Evolutionary conservation across 2,329 filamentous ascomycete genomes (phyloP), one percentile per base, ranked within the genome.

Genomic region (Monilinia aucupariae): DNA sequence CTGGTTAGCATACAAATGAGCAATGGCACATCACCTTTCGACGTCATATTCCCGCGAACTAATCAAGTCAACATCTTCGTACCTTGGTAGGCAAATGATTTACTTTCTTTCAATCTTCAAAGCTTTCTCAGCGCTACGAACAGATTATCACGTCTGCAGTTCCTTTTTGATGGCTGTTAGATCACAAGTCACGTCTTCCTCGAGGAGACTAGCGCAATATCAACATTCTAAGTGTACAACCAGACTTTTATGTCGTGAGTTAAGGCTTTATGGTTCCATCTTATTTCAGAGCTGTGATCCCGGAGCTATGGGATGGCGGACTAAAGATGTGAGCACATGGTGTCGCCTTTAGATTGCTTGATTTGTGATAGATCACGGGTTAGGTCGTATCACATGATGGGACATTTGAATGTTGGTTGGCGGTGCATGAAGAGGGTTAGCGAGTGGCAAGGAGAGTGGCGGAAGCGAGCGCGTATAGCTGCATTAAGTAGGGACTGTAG

Each of bases 321-420:
- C 81, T 83, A 83, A 80, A 78, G 80, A 79, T 78, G 77, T 70
- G 80, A 80, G 76, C 75, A 83, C 79, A 82, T 74, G 34, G 17
- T 51, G 17, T 49, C 25, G n/a, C n/a, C n/a, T n/a, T n/a, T n/a
- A n/a, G n/a, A 10, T 25, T 12, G 20, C 13, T 22, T 22, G 13
- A 12, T 34, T 25, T 30, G n/a, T 58, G 30, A 34, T 20, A 20
- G 41, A 32, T 25, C n/a, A 9, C 12, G 30, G 41, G 13, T 20
- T 34, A 20, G 34, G 54, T 37, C n/a, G 41, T 47, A 58, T 58
- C 34, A 25, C n/a, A 34, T 58, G 54, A 58, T n/a, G 54, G 54
- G 41, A 58, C 47, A 48, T 58, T 48, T 47, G 13, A 13, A 34
- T 20, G 43, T 25, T 25, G 13, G 41, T 58, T 47, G 54, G 27